Base-by-base conservation (phyloP, 2,329 filamentous ascomycete genomes). In the Didymella exigua region DNA sequence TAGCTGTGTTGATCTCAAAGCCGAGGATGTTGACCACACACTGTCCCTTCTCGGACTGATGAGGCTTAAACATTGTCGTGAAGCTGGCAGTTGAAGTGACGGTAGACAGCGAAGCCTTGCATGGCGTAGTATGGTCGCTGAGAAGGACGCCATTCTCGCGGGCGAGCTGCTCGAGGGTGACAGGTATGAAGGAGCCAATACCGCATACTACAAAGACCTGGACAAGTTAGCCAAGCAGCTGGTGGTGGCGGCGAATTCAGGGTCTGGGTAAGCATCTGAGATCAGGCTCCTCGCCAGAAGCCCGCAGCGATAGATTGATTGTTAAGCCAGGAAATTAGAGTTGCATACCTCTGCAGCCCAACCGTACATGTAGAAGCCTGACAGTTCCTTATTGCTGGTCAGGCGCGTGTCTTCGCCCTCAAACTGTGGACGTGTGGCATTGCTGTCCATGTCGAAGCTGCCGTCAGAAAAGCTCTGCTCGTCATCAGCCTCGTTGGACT, bases 351-450 rank as follows among this genome's bases (percentile, higher is more conserved):
- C 95, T 18, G 93, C 92, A 21, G 95, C 95, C 82, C 96, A 98
- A 36, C 90, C 90, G 79, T 98, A 98, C 73, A 89, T 89, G 77
- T 98, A 99, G 90, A 96, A 99, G 66, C 93, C 95, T 33, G 87
- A 81, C 56, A 98, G 84, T 82, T 99, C 95, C 75, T 89, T 93
- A 65, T 79, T 79, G 74, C 90, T 96, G 9, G 95, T 98, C 50
- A 89, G 85, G n/a, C 93, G 84, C 21, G 87, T 90, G 75, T 99
- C 95, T 74, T 98, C 91, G 58, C 90, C 91, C 2, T 82, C 81
- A 74, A 96, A 96, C 53, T 85, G 82, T 49, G 84, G 78, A 18
- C 55, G 56, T 23, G 64, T 52, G 42, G 49, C 36, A 47, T 63
- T 62, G 53, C 74, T 75, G 38, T 70, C 70, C 72, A 75, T 75